Evolutionary conservation across 805 yeast species (phyloP).

Genomic region (Teunomyces tritomae): DNA sequence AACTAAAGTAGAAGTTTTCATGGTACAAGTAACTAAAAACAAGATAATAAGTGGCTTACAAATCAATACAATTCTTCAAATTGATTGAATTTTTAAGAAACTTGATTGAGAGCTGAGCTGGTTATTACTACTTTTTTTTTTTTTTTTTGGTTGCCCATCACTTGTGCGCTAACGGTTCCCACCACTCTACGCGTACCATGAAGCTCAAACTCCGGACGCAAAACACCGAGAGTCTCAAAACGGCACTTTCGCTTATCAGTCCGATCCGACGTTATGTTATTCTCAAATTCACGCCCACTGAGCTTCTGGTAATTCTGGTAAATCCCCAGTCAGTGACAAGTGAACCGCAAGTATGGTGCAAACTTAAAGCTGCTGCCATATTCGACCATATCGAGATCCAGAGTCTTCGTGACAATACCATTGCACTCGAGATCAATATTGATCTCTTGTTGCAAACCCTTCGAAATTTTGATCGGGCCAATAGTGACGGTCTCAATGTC

Average conservation of each 20-base stretch:
- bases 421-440: conserved; percentile 59
- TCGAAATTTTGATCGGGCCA: conserved; percentile 52
- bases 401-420: conserved; percentile 51
- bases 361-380: conserved; percentile 42
- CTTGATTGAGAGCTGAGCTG: no score
- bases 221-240: conserved; percentile 26
- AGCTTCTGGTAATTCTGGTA: conserved; percentile 49
- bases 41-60: background rate
- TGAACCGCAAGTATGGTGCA: conserved; percentile 72
- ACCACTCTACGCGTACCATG: conserved; percentile 13
- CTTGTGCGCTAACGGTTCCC: background rate
- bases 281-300: conserved; percentile 51
- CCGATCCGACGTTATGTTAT: conserved; percentile 54
- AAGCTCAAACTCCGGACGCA: conserved; percentile 25
- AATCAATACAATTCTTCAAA: background rate
- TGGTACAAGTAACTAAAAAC: no score
- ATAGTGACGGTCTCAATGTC: conserved; percentile 48
- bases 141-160: no score
- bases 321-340: conserved; percentile 37
- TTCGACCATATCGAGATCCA: conserved; percentile 51
- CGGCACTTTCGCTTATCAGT: conserved; percentile 49
- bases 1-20: no score
- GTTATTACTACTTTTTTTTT: no score
- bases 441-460: conserved; percentile 60
- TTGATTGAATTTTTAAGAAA: no score